Evolutionary conservation across 2,329 filamentous ascomycete species (phyloP), one percentile per base, ranked within the genome.

Genomic region (Penicillium sclerotigenum): DNA sequence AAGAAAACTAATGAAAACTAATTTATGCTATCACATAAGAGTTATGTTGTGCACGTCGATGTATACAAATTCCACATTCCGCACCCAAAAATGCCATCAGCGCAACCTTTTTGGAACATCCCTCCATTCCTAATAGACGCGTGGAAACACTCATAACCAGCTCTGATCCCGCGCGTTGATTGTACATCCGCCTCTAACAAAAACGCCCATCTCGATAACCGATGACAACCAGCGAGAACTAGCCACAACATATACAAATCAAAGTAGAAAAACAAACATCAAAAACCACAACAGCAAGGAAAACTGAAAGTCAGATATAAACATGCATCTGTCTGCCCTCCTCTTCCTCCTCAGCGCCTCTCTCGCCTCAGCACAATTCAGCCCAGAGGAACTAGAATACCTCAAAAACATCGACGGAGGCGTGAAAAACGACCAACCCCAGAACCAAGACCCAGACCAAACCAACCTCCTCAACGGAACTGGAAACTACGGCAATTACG

Each of bases 271-370:
- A 20, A n/a, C 4, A 41, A 40, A 31, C 6, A 0, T n/a, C n/a
- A 29, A 38, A 20, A 13, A 14, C 11, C 14, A 4, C 7, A 38
- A 1, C 24, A 31, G 10, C 10, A 18, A 46, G 2, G 2, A 13
- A 11, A 37, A 3, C 1, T 13, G 1, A 22, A 24, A 29, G 0
- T 1, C 7, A 26, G 37, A 43, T 29, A 16, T 9, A 40, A 59
- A 40, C 14, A 68, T 68, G 65, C 58, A 59, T 16, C 24, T 67
- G 45, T 45, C 59, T 20, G 36, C 56, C 18, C 20, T 62, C 10
- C 22, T 62, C 10, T 20, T 62, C 20, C 43, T 64, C 43, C 37
- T 66, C 28, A 46, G 59, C 51, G 57, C 59, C 38, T 48, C 60
- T 14, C 48, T 68, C 13, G 62, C 59, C 14, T 55, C 52, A 4